Evolutionary conservation across 2,329 filamentous ascomycete genomes (phyloP).

Genomic region (Fusarium sp.): DNA sequence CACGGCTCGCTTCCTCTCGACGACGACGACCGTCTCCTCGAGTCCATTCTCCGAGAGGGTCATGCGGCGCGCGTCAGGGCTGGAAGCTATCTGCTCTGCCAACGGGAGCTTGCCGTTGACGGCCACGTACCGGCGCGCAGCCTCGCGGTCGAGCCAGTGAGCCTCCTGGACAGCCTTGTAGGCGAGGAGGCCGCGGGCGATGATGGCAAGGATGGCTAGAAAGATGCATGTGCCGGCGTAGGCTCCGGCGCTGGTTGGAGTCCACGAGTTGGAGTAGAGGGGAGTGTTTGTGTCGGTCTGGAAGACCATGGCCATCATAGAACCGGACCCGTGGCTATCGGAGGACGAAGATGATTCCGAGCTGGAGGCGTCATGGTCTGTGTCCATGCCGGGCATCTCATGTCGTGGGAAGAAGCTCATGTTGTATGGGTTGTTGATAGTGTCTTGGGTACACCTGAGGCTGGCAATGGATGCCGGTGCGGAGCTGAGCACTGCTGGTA

Average conservation of each 20-base stretch:
- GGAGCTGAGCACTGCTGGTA: background rate
- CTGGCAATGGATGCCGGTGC: background rate
- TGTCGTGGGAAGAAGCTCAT: constrained; percentile 47
- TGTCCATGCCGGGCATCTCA: constrained; percentile 46
- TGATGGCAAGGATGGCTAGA: constrained; percentile 81
- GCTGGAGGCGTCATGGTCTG: constrained; percentile 30
- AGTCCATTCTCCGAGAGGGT: constrained; percentile 80
- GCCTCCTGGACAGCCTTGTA: constrained; percentile 75
- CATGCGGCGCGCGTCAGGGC: constrained; percentile 75
- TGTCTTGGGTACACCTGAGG: background rate
- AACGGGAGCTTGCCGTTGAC: constrained; percentile 76
- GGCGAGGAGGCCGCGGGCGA: constrained; percentile 81
- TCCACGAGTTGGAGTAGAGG: constrained; percentile 78
- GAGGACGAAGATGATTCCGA: constrained; percentile 33
- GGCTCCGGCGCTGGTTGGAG: constrained; percentile 76
- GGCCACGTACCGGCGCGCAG: constrained; percentile 83
- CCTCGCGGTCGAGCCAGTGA: constrained; percentile 79
- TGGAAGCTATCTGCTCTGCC: constrained; percentile 71
- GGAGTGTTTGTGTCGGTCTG: constrained; percentile 67
- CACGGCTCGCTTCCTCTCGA: constrained; percentile 69
- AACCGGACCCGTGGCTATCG: constrained; percentile 20
- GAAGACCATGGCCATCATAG: constrained; percentile 71
- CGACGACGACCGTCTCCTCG: constrained; percentile 84
- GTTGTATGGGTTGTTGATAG: background rate
- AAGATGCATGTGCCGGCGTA: constrained; percentile 96